Conservation (phyloP, 1,139 yeast species). For the Yamadazyma dushanensis region DNA sequence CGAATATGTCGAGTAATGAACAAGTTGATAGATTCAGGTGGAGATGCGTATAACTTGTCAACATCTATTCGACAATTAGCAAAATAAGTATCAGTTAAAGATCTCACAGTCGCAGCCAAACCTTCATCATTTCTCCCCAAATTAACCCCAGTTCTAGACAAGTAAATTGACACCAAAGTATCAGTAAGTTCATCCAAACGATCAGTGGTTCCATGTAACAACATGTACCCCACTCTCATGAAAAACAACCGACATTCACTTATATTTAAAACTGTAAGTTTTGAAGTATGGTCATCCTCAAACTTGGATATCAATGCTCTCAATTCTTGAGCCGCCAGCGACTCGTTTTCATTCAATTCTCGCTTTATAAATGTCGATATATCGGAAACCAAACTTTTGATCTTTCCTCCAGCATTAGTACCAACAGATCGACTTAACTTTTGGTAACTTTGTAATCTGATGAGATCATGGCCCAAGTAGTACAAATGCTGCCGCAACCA, state of each 20-base stretch:
- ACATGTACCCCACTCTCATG: constrained; percentile 36
- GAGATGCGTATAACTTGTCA: constrained; percentile 20
- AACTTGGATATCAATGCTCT: constrained; percentile 22
- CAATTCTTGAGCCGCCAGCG: constrained; percentile 24
- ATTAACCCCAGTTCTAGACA: constrained; percentile 21
- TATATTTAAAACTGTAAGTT: constrained; percentile 15
- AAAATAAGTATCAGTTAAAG: constrained; percentile 25
- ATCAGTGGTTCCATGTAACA: constrained; percentile 25
- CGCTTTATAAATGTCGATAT: constrained; percentile 35
- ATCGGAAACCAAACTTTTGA: constrained; percentile 38
- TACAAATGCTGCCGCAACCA: constrained; percentile 38
- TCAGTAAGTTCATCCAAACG: constrained; percentile 31
- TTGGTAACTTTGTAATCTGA: constrained; percentile 36
- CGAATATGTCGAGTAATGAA: constrained; percentile 26
- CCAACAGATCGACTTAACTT: constrained; percentile 31
- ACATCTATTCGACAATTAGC: constrained; percentile 22
- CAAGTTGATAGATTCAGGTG: constrained; percentile 21
- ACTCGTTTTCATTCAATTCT: constrained; percentile 21
- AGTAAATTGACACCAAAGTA: constrained; percentile 31
- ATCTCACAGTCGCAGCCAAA: constrained; percentile 10
- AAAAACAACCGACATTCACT: constrained; percentile 32
- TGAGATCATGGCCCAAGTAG: constrained; percentile 36
- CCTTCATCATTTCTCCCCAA: constrained; percentile 11
- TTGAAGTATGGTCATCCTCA: constrained; percentile 9
- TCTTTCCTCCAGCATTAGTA: constrained; percentile 36